Conservation (phyloP, 495 filamentous ascomycete genomes). For the Astrothelium macrocarpum region DNA sequence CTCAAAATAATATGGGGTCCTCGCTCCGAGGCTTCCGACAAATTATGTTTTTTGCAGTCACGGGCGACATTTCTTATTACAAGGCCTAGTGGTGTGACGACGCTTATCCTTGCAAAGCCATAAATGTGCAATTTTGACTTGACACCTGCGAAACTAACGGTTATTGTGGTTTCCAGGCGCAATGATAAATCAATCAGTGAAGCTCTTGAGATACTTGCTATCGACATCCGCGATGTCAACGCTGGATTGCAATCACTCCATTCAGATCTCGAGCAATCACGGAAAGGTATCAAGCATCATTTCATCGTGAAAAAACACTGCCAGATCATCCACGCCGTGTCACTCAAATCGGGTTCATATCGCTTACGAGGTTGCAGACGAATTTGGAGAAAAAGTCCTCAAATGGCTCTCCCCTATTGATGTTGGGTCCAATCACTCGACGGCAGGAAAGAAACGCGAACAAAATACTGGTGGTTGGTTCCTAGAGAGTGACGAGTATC, state of each 20-base stretch:
- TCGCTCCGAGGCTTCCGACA: too few species aligned
- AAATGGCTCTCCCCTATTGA: constrained; percentile 14
- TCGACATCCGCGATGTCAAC: not conserved
- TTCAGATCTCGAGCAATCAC: too few species aligned
- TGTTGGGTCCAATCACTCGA: not conserved
- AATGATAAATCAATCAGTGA: not conserved
- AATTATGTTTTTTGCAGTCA: too few species aligned
- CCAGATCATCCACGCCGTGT: too few species aligned
- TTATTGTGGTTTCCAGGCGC: not conserved
- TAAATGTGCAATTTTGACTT: not conserved
- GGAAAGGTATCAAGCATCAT: too few species aligned
- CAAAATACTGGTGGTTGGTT: not conserved
- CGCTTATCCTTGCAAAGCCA: not conserved
- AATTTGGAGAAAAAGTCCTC: not conserved
- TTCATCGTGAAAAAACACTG: too few species aligned
- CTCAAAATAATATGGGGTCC: too few species aligned
- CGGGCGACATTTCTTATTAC: too few species aligned
- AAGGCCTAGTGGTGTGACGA: too few species aligned
- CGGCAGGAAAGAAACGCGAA: not conserved
- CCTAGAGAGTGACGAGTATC: not conserved
- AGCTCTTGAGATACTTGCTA: not conserved
- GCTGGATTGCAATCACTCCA: too few species aligned
- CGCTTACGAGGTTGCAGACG: not conserved
- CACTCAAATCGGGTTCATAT: too few species aligned
- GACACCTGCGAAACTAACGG: not conserved